These are phyloP conservation scores for Haplosporangium gracile DNA, from an alignment of 192 early-diverging fungal species.

Conservation along the genomic window DNA sequence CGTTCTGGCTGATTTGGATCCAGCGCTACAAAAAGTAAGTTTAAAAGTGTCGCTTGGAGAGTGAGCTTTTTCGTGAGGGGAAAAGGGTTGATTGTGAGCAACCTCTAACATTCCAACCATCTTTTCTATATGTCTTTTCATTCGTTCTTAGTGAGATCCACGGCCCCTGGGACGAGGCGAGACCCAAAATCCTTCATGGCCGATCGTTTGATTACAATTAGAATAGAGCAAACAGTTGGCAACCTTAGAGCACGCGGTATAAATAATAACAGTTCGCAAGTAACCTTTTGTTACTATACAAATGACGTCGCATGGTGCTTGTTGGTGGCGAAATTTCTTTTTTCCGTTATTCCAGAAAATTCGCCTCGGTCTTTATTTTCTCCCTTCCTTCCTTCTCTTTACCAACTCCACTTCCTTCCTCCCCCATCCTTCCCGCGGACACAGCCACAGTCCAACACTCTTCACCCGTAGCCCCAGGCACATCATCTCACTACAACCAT, in stretches of 20 bases:
- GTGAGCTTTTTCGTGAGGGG: neutral
- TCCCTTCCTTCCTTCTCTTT: neutral
- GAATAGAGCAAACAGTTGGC: neutral
- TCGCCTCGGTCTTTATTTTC: neutral
- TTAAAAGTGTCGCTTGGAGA: neutral
- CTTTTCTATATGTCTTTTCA: neutral
- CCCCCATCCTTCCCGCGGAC: neutral
- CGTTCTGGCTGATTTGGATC: slow-evolving; percentile 91
- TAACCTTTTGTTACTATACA: neutral
- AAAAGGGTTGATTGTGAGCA: neutral
- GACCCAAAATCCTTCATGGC: slow-evolving; percentile 74
- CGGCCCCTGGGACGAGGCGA: slow-evolving; percentile 98
- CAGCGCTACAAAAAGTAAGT: slow-evolving; percentile 96
- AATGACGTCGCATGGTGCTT: neutral
- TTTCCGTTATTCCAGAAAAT: slow-evolving; percentile 4
- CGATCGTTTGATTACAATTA: slow-evolving; percentile 52
- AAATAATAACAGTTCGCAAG: neutral
- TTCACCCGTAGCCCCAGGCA: neutral
- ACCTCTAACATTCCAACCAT: slow-evolving; percentile 2
- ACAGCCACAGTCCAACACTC: neutral
- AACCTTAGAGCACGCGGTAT: neutral
- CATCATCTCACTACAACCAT: neutral
- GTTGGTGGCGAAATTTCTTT: slow-evolving; percentile 3
- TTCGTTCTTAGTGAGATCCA: slow-evolving; percentile 82
- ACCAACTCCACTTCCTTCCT: neutral